phyloP scores from a whole-genome alignment of 2,329 filamentous ascomycete species.

The Calonectria leucothoes region DNA sequence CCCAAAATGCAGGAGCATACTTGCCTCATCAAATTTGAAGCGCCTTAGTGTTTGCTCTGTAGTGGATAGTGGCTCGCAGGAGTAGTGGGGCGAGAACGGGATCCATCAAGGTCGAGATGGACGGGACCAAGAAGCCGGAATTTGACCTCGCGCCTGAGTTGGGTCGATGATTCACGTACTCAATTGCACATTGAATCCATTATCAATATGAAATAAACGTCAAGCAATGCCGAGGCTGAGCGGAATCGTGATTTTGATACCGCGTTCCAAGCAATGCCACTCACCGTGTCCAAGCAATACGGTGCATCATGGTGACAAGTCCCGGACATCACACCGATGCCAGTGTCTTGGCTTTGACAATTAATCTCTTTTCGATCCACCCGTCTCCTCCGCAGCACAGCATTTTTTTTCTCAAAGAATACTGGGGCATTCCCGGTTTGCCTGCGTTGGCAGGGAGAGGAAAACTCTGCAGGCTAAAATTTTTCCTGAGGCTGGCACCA shows the following conservation, averaged over 20 bases:
- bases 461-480: background rate
- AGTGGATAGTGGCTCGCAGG: background rate
- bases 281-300: no score
- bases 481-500: background rate
- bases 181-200: background rate
- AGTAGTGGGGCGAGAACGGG: background rate
- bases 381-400: background rate
- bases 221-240: background rate
- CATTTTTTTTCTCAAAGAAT: background rate
- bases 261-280: no score
- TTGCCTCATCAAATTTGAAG: conserved; percentile 32
- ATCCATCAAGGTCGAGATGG: background rate
- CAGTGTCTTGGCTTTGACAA: background rate
- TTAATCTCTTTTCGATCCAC: background rate
- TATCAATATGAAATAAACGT: background rate
- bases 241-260: background rate
- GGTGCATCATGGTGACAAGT: background rate
- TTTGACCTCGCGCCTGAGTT: background rate
- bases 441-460: background rate
- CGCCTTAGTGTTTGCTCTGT: background rate
- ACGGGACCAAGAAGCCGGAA: background rate
- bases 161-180: background rate
- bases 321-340: background rate
- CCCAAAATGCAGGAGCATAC: conserved; percentile 30
- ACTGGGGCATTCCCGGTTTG: background rate